Conservation (phyloP, 805 yeast genomes). For the Candida coquimbonensis region DNA sequence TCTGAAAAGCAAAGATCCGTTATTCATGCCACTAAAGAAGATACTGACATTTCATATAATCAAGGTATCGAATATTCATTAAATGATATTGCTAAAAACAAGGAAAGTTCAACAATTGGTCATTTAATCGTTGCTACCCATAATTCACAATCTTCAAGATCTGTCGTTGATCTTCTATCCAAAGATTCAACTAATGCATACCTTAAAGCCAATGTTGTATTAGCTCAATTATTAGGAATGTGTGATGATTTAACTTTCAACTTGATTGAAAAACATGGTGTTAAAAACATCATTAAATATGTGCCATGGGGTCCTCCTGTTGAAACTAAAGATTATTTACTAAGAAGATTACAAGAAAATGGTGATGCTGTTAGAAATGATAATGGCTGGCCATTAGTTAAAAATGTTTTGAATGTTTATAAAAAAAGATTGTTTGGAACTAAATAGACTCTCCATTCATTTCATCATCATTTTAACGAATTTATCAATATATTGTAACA, state of each 20-base stretch:
- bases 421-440: constrained; percentile 21
- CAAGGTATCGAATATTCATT: constrained; percentile 58
- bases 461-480: background rate
- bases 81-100: constrained; percentile 36
- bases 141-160: constrained; percentile 68
- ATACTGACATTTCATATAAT: constrained; percentile 76
- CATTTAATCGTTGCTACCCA: constrained; percentile 90
- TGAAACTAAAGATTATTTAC: constrained; percentile 84
- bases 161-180: constrained; percentile 55
- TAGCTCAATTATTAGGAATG: constrained; percentile 94
- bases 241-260: constrained; percentile 83
- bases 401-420: constrained; percentile 39
- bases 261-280: constrained; percentile 56
- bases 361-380: constrained; percentile 89
- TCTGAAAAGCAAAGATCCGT: constrained; percentile 72
- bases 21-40: constrained; percentile 69
- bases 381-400: constrained; percentile 69
- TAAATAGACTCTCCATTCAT: background rate
- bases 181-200: constrained; percentile 23
- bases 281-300: constrained; percentile 77
- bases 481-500: too few species aligned
- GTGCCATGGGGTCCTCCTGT: constrained; percentile 98
- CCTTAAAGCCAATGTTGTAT: constrained; percentile 54
- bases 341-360: constrained; percentile 89
- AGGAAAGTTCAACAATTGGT: constrained; percentile 47